Conservation (phyloP, 2,329 filamentous ascomycete genomes). For the Aureobasidium sp. region DNA sequence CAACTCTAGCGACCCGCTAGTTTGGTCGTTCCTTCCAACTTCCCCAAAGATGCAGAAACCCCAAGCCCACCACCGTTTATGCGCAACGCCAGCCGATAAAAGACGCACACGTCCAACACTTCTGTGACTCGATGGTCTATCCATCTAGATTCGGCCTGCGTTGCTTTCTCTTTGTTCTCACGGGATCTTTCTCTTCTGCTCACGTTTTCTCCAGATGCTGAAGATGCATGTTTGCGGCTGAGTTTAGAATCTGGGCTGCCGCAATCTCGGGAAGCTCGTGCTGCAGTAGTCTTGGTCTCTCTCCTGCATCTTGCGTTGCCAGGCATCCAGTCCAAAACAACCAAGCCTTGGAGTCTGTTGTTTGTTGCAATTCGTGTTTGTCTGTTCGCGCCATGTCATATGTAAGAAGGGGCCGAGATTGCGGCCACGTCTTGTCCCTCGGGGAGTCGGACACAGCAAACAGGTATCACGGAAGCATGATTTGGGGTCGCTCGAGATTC, state of each 20-base stretch:
- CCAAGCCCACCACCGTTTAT: background rate
- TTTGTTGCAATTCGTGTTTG: background rate
- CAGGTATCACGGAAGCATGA: background rate
- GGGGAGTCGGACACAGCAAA: background rate
- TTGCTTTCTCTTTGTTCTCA: background rate
- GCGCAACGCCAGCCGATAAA: background rate
- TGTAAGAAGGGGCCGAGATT: background rate
- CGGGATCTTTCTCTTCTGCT: background rate
- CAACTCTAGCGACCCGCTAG: conserved; percentile 2
- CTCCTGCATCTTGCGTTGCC: conserved; percentile 2
- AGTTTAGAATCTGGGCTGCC: background rate
- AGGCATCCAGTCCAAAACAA: background rate
- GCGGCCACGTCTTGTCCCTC: background rate
- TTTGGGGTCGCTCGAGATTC: background rate
- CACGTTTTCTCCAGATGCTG: conserved; percentile 5
- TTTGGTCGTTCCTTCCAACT: background rate
- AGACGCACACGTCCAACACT: background rate
- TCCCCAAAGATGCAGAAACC: background rate
- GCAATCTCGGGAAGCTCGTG: conserved; percentile 3
- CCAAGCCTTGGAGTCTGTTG: background rate
- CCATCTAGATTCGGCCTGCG: background rate
- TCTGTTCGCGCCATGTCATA: too few species aligned
- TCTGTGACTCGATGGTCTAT: background rate
- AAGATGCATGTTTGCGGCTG: background rate
- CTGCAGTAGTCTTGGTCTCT: background rate